Evolutionary conservation across 83 land plant species (phyloP).

Genomic region (Thuja plicata): DNA sequence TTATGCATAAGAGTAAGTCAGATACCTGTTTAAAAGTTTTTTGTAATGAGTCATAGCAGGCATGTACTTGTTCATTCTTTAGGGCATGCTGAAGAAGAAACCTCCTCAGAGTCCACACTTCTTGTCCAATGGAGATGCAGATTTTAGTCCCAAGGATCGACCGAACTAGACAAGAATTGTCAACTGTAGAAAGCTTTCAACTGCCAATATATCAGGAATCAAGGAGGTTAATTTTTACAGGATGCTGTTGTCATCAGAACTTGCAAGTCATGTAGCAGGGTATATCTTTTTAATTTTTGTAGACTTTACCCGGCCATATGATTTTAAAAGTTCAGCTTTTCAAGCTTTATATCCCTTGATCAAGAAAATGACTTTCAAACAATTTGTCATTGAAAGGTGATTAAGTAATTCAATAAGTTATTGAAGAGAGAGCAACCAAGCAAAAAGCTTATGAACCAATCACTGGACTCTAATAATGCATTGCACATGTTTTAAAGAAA

Average conservation of each 20-base stretch:
- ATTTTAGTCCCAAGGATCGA: background rate
- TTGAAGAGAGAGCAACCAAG: too few species aligned
- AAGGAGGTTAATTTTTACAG: background rate
- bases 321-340: background rate
- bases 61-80: background rate
- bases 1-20: slow-evolving; percentile 1
- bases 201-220: background rate
- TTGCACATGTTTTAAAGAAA: too few species aligned
- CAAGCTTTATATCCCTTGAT: background rate
- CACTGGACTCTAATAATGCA: too few species aligned
- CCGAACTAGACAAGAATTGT: background rate
- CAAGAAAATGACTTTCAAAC: background rate
- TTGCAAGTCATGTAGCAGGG: too few species aligned
- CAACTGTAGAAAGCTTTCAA: background rate
- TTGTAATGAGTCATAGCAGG: background rate
- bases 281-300: too few species aligned
- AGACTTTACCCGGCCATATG: background rate
- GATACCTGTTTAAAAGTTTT: background rate
- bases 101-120: background rate
- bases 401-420: too few species aligned
- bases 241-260: background rate
- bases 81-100: background rate
- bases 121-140: background rate
- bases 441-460: too few species aligned
- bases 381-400: too few species aligned